Evolutionary conservation across 2,329 filamentous ascomycete genomes (phyloP), one percentile per base, ranked within the genome.

Genomic region (Venturia aucupariae): DNA sequence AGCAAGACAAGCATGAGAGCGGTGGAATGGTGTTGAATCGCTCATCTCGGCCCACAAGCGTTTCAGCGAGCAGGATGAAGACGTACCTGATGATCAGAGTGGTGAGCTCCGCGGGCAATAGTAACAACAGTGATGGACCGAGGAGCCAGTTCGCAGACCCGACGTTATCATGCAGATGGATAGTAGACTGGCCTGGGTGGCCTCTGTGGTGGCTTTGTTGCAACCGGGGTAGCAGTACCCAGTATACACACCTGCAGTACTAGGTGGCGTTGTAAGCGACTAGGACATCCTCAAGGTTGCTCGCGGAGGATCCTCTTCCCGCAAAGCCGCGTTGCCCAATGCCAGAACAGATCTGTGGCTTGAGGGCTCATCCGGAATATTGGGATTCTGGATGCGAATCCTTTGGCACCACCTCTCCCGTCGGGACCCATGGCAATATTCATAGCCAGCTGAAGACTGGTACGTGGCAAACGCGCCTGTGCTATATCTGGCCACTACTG

Each of bases 301-400:
- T 35, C 22, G 51, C 51, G 51, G 51, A 57, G 51, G 51, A 35
- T 57, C 51, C 51, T 57, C 51, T 57, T 57, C 51, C 51, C 51
- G 51, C 51, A 57, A 48, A 57, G 51, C 51, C 51, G 51, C 51
- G 30, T n/a, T 10, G 51, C 8, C 51, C 51, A 22, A 13, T 35
- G 30, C 27, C 30, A 57, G 51, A 57, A 35, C 27, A 35, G 51
- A 57, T 57, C 51, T 57, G 51, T 57, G 51, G 51, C 51, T 57
- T n/a, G 17, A 57, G 51, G 6, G 27, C 7, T 17, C 30, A 3
- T 19, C 51, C 51, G 51, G 17, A n/a, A 3, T n/a, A n/a, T 35
- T 35, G 51, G 51, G 30, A 3, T 1, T 32, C 30, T 35, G 48
- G 27, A 13, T 15, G 46, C 46, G n/a, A 51, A 51, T 27, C 22